phyloP scores from a whole-genome alignment of 164 flowering plant genomes.

The Aristolochia fimbriata region DNA sequence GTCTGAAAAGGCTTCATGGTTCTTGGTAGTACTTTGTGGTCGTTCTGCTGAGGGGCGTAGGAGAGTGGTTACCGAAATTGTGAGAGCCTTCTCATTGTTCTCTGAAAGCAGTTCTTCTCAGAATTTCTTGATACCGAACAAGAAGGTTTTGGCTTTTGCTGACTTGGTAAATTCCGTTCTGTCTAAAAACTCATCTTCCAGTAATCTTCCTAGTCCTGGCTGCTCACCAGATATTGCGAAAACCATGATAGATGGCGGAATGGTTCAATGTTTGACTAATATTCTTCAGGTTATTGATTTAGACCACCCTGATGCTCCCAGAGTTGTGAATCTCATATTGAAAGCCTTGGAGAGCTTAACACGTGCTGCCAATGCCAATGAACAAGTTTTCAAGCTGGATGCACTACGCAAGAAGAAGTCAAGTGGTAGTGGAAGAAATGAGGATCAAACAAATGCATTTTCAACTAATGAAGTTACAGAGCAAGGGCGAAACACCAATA shows the following conservation, averaged over 20 bases:
- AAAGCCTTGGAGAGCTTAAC: constrained; percentile 82
- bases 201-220: constrained; percentile 66
- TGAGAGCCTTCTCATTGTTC: constrained; percentile 49
- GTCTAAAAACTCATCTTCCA: constrained; percentile 68
- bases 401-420: constrained; percentile 50
- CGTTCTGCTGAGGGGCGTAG: constrained; percentile 89
- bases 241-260: constrained; percentile 84
- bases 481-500: constrained; percentile 23
- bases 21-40: constrained; percentile 73
- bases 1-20: constrained; percentile 86
- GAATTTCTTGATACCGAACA: constrained; percentile 47
- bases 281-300: constrained; percentile 75
- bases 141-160: constrained; percentile 56
- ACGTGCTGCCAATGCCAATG: constrained; percentile 84
- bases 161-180: constrained; percentile 73
- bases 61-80: constrained; percentile 69
- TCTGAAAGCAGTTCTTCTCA: constrained; percentile 42
- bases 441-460: constrained; percentile 27
- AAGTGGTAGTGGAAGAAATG: constrained; percentile 39
- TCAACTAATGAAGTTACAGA: constrained; percentile 25
- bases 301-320: constrained; percentile 87
- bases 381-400: constrained; percentile 57
- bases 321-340: constrained; percentile 63
- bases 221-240: constrained; percentile 82
- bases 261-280: constrained; percentile 53